Base-by-base conservation (phyloP, 768 basidiomycete species). In the Filobasidium floriforme region DNA sequence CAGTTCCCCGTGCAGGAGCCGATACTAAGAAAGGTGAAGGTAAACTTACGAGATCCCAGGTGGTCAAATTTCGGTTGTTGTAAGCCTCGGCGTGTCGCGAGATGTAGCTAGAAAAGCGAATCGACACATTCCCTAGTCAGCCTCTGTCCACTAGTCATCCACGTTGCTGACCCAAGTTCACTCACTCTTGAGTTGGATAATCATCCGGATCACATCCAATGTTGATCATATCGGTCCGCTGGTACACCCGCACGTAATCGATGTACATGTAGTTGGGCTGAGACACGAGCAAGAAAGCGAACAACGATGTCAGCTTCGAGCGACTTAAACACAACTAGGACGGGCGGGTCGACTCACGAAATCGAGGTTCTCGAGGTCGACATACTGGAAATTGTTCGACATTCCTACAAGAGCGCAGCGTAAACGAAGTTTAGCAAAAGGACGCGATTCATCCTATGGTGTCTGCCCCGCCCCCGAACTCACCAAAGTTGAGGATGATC, bases 401-500 rank as follows among this genome's bases (percentile, higher is more conserved):
- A 67, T 62, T 41, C 66, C 66, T 67, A 26, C 19, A 22, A 55
- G 19, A 29, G 24, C 11, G 49, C 1, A 26, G 19, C 24, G 37
- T 3, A 52, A 40, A n/a, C 19, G 18, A 24, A 54, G n/a, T n/a
- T n/a, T n/a, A n/a, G n/a, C n/a, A n/a, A n/a, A n/a, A n/a, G n/a
- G n/a, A n/a, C n/a, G n/a, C n/a, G n/a, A n/a, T n/a, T n/a, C n/a
- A n/a, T n/a, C n/a, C n/a, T n/a, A n/a, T n/a, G n/a, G n/a, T n/a
- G n/a, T n/a, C n/a, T n/a, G n/a, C n/a, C n/a, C n/a, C n/a, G n/a
- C n/a, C 29, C 51, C 78, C 76, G 7, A 88, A 90, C 80, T 91
- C 85, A 51, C 89, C 90, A 73, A 92, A 80, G 76, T 93, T 92
- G 73, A 84, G 80, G 69, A 96, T 87, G 72, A 96, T 80, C 71